Percentiles rank a stretch among this genome's conserved stretches.
Evolutionary conservation across 495 filamentous ascomycete species (phyloP).

Genomic region (Aspergillus affinis): DNA sequence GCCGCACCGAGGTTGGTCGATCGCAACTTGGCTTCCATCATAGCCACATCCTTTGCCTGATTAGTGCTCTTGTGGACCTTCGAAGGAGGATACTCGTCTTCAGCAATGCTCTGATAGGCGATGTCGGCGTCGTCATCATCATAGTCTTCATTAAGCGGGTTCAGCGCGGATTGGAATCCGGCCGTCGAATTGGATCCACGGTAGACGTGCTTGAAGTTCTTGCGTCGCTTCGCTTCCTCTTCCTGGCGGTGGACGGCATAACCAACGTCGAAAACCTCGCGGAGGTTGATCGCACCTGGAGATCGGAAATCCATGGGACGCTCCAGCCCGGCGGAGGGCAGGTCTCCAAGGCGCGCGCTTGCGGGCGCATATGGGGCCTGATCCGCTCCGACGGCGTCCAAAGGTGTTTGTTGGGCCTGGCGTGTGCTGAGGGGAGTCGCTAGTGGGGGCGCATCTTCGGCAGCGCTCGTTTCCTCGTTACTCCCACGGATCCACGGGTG

Average conservation of each 20-base stretch:
- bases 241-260: conserved; percentile 97
- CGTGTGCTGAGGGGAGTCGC: conserved; percentile 62
- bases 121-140: conserved; percentile 58
- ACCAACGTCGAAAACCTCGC: conserved; percentile 95
- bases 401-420: conserved; percentile 42
- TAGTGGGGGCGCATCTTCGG: conserved; percentile 72
- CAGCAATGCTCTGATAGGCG: conserved; percentile 33
- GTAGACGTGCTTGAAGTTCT: conserved; percentile 67
- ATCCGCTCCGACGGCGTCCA: conserved; percentile 35
- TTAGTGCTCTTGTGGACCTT: conserved; percentile 68
- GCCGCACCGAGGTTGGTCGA: conserved; percentile 67
- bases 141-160: conserved; percentile 69
- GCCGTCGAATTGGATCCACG: conserved; percentile 50
- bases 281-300: conserved; percentile 89
- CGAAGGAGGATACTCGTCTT: conserved; percentile 50
- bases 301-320: conserved; percentile 90
- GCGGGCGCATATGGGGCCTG: conserved; percentile 41
- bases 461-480: conserved; percentile 73
- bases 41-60: conserved; percentile 61
- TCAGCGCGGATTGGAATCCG: conserved; percentile 54
- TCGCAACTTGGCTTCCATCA: conserved; percentile 83
- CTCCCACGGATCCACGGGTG: conserved; percentile 88
- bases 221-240: conserved; percentile 89
- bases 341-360: conserved; percentile 47
- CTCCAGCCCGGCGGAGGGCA: conserved; percentile 54